Evolutionary conservation across 1,284 basidiomycete genomes (phyloP).

Genomic region (Ustilago curta): DNA sequence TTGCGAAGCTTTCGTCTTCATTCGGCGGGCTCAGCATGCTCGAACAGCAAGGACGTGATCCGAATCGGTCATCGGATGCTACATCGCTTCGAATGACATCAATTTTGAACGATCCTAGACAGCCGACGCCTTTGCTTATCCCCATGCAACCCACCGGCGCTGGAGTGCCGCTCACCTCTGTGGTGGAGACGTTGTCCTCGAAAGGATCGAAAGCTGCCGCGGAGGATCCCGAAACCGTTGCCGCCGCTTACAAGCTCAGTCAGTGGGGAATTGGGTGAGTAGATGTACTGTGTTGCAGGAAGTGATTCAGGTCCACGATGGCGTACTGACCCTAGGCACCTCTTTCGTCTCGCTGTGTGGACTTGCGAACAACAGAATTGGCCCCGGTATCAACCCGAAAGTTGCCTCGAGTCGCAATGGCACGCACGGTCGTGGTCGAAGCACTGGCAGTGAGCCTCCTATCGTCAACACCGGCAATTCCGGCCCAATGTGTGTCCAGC

Average conservation of each 20-base stretch:
- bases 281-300: not conserved
- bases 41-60: constrained; percentile 10
- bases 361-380: constrained; percentile 25
- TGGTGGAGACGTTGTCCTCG: constrained; percentile 41
- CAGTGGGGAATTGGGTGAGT: constrained; percentile 51
- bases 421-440: constrained; percentile 13
- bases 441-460: constrained; percentile 46
- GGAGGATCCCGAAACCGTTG: constrained; percentile 47
- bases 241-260: constrained; percentile 43
- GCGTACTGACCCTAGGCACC: too few relatives aligned
- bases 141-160: constrained; percentile 49
- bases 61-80: constrained; percentile 2
- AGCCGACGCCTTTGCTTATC: constrained; percentile 32
- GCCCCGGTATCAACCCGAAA: constrained; percentile 60
- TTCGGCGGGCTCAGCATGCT: constrained; percentile 12
- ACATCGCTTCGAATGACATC: constrained; percentile 15
- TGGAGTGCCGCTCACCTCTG: constrained; percentile 41
- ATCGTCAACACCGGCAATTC: constrained; percentile 87
- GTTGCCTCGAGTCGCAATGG: constrained; percentile 24
- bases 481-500: constrained; percentile 85
- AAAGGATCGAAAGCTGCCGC: constrained; percentile 49
- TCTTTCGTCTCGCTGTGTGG: not conserved
- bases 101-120: constrained; percentile 11
- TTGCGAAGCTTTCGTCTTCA: constrained; percentile 17
- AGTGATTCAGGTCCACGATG: not conserved